Base-by-base conservation (phyloP, 441 rosid species). In the Biscutella laevigata region DNA sequence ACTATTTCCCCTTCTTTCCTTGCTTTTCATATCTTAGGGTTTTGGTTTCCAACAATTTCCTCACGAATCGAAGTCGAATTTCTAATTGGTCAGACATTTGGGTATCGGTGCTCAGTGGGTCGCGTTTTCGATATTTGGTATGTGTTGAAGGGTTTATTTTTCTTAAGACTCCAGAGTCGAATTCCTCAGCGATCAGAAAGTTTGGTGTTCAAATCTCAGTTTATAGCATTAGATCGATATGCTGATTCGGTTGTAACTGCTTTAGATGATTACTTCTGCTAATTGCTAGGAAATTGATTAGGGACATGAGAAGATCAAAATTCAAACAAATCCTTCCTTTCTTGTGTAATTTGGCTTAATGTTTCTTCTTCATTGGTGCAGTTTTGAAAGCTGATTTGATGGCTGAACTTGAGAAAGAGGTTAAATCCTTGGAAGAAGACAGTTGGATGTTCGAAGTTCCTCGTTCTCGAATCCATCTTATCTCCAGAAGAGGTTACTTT, bases 381-480 rank as follows among this genome's bases (percentile, higher is more conserved):
- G 98, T 74, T 49, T 64, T 92, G 73, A 88, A 83, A 64, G 67
- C 82, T 64, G 98, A 92, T 77, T 47, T 92, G 56, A 74, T 79
- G 82, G 77, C 69, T 69, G 75, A 82, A 28, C 78, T 87, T 34
- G 71, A 80, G 62, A 84, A 83, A 76, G 83, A 73, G 79, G 96
- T 86, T 57, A 88, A 81, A 66, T 81, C 92, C 2, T 57, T 92
- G 79, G 99, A 92, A 53, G 95, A 84, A 58, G 99, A 92, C 71
- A 79, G 56, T 61, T 92, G 98, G 99, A 88, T 72, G 79, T 88
- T 88, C 41, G 84, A 86, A 45, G 97, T 85, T 25, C 95, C 95
- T 34, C 97, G 90, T 45, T 92, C 95, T 4, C 80, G 86, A 33
- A 85, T 88, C 63, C 70, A 83, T 61, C 86, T 86, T 33, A 64